phyloP scores from a whole-genome alignment of 1,284 basidiomycete genomes.

The Sporisorium exsertum region DNA sequence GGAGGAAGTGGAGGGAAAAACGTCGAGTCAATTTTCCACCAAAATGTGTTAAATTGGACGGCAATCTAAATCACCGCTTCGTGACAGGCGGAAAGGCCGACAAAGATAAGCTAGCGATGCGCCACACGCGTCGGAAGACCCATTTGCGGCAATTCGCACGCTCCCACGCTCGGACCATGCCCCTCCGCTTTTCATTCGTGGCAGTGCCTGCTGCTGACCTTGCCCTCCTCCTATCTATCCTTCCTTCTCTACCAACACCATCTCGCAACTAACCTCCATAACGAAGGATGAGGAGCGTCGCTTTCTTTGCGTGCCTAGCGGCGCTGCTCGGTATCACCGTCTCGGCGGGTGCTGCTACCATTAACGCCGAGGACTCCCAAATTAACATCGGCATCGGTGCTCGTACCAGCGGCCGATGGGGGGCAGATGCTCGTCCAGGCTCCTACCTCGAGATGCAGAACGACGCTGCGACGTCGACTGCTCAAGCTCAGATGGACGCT shows the following conservation, averaged over 20 bases:
- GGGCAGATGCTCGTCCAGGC: slow-evolving; percentile 8
- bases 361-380: slow-evolving; percentile 34
- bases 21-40: neutral
- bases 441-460: slow-evolving; percentile 24
- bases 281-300: slow-evolving; percentile 28
- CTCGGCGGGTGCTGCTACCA: slow-evolving; percentile 29
- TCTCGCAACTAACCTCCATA: neutral
- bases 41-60: slow-evolving; percentile 1
- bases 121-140: slow-evolving; percentile 3
- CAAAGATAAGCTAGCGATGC: neutral
- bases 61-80: slow-evolving; percentile 24
- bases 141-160: neutral
- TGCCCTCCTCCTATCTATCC: neutral
- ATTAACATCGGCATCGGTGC: slow-evolving; percentile 37
- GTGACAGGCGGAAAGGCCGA: neutral
- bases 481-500: slow-evolving; percentile 28
- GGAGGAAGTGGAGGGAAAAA: slow-evolving; percentile 7
- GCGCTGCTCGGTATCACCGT: slow-evolving; percentile 30
- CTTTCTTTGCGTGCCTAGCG: slow-evolving; percentile 41
- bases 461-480: slow-evolving; percentile 5
- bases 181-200: slow-evolving; percentile 11
- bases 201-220: neutral
- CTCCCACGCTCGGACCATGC: slow-evolving; percentile 14
- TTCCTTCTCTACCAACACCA: neutral
- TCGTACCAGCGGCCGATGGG: slow-evolving; percentile 27